Evolutionary conservation across 306 rosid species (phyloP).

Genomic region (Mucuna pruriens): DNA sequence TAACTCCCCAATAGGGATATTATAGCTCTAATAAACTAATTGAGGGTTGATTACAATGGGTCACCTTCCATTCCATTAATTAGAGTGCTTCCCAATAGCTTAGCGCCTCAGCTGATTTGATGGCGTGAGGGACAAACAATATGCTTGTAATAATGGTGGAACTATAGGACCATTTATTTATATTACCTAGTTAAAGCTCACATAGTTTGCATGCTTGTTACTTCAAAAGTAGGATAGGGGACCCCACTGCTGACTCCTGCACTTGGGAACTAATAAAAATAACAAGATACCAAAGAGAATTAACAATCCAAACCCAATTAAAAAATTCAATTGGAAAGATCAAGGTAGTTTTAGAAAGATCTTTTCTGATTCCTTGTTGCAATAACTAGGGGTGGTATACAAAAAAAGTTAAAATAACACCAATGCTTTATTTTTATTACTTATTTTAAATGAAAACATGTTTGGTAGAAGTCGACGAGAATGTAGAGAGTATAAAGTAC

Average conservation of each 20-base stretch:
- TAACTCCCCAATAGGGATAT: conserved; percentile 32
- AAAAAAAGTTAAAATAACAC: not conserved
- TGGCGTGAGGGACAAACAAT: not conserved
- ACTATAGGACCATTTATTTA: conserved; percentile 14
- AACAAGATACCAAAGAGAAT: not conserved
- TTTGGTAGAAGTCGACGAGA: conserved; percentile 37
- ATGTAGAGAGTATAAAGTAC: conserved; percentile 46
- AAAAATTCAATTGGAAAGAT: conserved; percentile 49
- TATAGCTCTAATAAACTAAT: conserved; percentile 15
- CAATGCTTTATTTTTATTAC: not conserved
- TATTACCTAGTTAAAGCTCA: conserved; percentile 15
- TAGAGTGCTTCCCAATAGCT: not conserved
- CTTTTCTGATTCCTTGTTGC: conserved; percentile 39
- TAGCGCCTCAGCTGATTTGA: not conserved
- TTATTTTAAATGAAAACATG: not conserved
- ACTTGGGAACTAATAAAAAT: conserved; percentile 15
- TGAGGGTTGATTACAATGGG: conserved; percentile 36
- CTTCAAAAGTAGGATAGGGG: conserved; percentile 35
- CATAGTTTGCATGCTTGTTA: conserved; percentile 37
- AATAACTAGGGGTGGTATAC: not conserved
- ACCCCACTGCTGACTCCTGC: conserved; percentile 44
- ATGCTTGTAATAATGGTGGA: conserved; percentile 27
- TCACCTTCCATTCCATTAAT: conserved; percentile 42
- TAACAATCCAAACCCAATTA: conserved; percentile 26
- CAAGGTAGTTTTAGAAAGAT: conserved; percentile 49